Evolutionary conservation across 306 rosid species (phyloP).

Genomic region (Trifolium fragiferum): DNA sequence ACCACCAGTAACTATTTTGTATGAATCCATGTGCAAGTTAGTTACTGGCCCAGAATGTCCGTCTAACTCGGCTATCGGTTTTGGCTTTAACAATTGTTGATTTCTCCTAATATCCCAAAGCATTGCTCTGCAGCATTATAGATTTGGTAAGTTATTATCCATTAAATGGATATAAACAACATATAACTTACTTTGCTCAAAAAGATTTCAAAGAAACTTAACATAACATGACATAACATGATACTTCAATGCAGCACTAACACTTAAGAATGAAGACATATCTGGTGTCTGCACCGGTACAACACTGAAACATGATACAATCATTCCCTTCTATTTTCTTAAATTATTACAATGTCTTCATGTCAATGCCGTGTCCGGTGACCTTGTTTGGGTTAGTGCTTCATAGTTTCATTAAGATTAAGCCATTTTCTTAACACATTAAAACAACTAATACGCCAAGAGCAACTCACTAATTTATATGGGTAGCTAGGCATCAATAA

Average conservation of each 20-base stretch:
- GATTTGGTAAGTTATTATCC: constrained; percentile 18
- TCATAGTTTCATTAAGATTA: constrained; percentile 3
- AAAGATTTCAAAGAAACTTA: not conserved
- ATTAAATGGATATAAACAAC: not conserved
- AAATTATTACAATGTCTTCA: not conserved
- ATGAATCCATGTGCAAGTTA: constrained; percentile 66
- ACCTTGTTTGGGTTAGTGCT: not conserved
- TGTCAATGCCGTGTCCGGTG: not conserved
- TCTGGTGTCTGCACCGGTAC: not conserved
- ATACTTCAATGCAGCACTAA: not conserved
- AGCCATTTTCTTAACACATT: not conserved
- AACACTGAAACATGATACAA: not conserved
- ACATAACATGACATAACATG: not conserved
- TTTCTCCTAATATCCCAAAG: constrained; percentile 83
- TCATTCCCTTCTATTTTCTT: not conserved
- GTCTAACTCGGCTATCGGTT: constrained; percentile 66
- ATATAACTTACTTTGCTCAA: not conserved
- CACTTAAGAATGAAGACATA: not conserved
- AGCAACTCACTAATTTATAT: constrained; percentile 11
- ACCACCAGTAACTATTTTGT: constrained; percentile 78
- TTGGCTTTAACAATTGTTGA: constrained; percentile 50
- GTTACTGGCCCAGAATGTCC: constrained; percentile 68
- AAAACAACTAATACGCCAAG: not conserved
- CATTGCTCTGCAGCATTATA: constrained; percentile 68
- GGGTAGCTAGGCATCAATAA: not conserved